Conservation (phyloP, 2,329 filamentous ascomycete genomes). For the Podosphaera xanthii region DNA sequence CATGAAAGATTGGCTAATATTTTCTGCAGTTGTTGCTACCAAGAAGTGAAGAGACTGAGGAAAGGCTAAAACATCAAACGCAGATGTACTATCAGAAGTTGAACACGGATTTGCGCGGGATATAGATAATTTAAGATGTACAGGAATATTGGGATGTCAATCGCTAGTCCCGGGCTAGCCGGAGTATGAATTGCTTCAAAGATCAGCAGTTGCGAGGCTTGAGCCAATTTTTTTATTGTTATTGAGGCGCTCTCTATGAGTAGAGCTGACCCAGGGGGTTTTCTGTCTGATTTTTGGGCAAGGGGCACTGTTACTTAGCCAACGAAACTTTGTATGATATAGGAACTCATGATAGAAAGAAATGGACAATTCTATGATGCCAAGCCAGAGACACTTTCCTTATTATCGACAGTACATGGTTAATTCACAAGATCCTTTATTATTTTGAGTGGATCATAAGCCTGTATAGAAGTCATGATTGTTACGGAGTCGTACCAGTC, state of each 20-base stretch:
- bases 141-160: constrained; percentile 16
- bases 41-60: constrained; percentile 16
- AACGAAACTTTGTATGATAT: constrained; percentile 14
- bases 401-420: no score
- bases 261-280: constrained; percentile 8
- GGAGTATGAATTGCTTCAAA: constrained; percentile 16
- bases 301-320: constrained; percentile 5
- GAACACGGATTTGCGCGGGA: constrained; percentile 4
- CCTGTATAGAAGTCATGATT: no score
- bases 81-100: background rate
- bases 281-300: constrained; percentile 4
- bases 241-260: constrained; percentile 6
- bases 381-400: no score
- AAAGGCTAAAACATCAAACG: background rate
- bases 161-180: constrained; percentile 18
- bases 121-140: constrained; percentile 5
- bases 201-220: constrained; percentile 16
- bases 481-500: no score
- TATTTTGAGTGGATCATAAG: no score
- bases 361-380: constrained; percentile 7
- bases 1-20: background rate
- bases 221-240: constrained; percentile 14
- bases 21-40: constrained; percentile 22
- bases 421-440: no score
- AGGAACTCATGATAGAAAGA: constrained; percentile 11